phyloP scores from a whole-genome alignment of 129 eudicot genomes.

The Ambrosia artemisiifolia region DNA sequence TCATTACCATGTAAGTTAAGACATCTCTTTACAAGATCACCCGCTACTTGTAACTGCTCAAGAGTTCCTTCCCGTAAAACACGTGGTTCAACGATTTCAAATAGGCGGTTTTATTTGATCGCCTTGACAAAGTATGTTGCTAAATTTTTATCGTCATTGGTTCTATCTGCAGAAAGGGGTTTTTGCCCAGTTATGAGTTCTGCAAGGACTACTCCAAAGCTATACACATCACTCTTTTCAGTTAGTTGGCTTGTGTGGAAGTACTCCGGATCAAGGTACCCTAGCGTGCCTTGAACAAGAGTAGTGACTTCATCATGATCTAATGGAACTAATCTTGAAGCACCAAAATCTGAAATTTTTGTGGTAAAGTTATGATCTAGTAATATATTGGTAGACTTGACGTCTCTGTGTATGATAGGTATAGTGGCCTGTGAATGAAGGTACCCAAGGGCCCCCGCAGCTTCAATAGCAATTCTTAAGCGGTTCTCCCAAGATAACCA shows the following conservation, averaged over 20 bases:
- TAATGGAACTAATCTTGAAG: constrained; percentile 21
- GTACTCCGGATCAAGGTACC: constrained; percentile 26
- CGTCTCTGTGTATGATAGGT: constrained; percentile 32
- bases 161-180: constrained; percentile 30
- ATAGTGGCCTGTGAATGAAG: constrained; percentile 18
- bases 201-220: constrained; percentile 40
- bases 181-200: constrained; percentile 20
- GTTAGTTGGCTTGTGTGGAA: constrained; percentile 26
- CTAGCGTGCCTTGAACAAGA: constrained; percentile 26
- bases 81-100: constrained; percentile 44
- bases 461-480: constrained; percentile 1
- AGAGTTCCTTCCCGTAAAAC: constrained; percentile 34
- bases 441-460: constrained; percentile 17
- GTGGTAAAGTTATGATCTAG: constrained; percentile 25
- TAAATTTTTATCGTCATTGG: constrained; percentile 29
- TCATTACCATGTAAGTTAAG: constrained; percentile 33
- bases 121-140: constrained; percentile 40
- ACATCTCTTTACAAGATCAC: constrained; percentile 42
- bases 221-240: constrained; percentile 35
- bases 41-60: constrained; percentile 39
- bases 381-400: constrained; percentile 31
- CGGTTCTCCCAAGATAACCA: constrained; percentile 22
- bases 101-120: constrained; percentile 38
- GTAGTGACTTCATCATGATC: constrained; percentile 22
- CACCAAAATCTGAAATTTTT: constrained; percentile 30